Conservation (phyloP, 2,329 filamentous ascomycete genomes). For the Fusarium papillatum region DNA sequence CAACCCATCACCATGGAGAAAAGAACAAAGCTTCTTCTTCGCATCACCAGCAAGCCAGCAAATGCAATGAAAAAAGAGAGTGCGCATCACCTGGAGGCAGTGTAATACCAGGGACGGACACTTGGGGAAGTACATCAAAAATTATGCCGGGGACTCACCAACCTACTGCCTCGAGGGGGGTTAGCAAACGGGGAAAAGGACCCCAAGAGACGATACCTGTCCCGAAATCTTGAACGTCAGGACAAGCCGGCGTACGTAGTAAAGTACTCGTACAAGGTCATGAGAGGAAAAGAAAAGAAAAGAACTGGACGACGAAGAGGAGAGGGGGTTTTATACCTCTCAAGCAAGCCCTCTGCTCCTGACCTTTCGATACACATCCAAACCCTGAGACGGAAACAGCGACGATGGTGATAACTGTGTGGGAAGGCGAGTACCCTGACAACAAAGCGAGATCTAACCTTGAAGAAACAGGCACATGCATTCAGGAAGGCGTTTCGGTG, state of each 20-base stretch:
- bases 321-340: background rate
- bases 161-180: background rate
- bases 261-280: background rate
- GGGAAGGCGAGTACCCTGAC: background rate
- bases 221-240: background rate
- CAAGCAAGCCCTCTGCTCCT: background rate
- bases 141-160: background rate
- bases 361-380: background rate
- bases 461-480: background rate
- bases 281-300: background rate
- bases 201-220: background rate
- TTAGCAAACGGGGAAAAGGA: background rate
- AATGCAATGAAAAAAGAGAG: background rate
- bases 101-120: background rate
- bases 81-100: background rate
- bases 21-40: background rate
- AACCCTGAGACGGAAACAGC: background rate
- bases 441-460: background rate
- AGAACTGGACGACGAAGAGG: background rate
- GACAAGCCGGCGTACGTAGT: background rate
- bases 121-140: background rate
- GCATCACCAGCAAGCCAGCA: background rate
- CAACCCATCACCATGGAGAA: background rate
- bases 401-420: too few species aligned
- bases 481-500: background rate